Base-by-base conservation (phyloP, 129 eudicot species). In the Arctium minus region DNA sequence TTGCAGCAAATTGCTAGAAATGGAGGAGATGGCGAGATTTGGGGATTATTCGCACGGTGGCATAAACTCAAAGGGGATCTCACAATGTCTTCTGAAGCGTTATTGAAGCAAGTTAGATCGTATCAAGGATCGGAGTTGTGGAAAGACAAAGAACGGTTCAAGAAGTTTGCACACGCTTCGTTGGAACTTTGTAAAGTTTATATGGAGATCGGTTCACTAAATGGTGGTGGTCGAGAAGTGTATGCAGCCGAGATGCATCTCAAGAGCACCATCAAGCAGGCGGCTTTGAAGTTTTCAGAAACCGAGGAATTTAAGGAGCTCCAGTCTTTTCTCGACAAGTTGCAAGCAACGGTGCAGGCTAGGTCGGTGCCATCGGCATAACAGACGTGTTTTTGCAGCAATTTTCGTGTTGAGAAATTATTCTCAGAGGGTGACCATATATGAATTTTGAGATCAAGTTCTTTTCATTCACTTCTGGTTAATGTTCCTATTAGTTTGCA, bases 31-130 rank as follows among this genome's bases (percentile, higher is more conserved):
- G 88, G 80, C 29, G 97, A 93, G 6, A 76, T 82, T 15, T 95
- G 97, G 97, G 99, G 97, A 53, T 82, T 95, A 65, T 93, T 90
- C 84, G 99, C 97, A 2, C 86, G 97, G 89, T 96, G 99, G 99
- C 94, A 91, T 84, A 90, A 86, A 80, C 64, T 96, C 18, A 96
- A 82, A 85, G 97, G 97, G 42, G 97, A 96, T 88, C 79, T 93
- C 1, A 37, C 86, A 12, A 95, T 95, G 99, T 93, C 92, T 62
- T 91, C 92, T 0, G 99, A 95, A 89, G 99, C 99, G 12, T 81
- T 90, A 9, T 83, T 91, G 18, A 93, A 91, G 92, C 98, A 96
- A 80, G 97, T 93, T 70, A 91, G 99, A 81, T 88, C 97, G 10
- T 92, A 87, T 75, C 89, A 89, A 83, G 99, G 99, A 70, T 88